Conservation (phyloP, 139 green algal species). For the Yamagishiella unicocca region DNA sequence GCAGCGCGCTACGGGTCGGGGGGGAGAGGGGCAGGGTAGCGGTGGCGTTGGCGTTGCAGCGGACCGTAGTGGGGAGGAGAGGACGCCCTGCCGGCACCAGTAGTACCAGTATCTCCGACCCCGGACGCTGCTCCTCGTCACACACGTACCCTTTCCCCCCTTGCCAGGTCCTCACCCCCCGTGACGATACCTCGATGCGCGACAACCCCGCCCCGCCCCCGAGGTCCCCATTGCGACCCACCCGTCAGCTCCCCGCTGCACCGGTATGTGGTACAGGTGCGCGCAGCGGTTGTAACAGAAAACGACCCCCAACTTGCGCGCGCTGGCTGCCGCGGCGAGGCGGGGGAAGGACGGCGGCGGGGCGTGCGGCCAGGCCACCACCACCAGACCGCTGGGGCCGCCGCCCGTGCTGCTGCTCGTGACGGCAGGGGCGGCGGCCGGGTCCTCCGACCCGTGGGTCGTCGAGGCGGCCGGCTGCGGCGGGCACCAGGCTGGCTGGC, state of each 20-base stretch:
- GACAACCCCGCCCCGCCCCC: not conserved
- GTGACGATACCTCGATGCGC: too few relatives aligned
- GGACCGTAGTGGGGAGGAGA: not conserved
- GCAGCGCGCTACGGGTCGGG: conserved; percentile 14
- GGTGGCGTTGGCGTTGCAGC: not conserved
- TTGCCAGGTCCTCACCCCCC: too few relatives aligned
- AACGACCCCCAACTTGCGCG: conserved; percentile 82
- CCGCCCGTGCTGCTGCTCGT: not conserved
- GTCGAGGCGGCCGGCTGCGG: not conserved
- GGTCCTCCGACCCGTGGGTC: not conserved
- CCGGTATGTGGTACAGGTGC: conserved; percentile 63
- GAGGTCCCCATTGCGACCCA: not conserved
- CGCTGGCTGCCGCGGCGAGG: not conserved
- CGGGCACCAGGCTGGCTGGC: conserved; percentile 35
- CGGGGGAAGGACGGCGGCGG: conserved; percentile 4
- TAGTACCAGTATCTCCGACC: too few relatives aligned
- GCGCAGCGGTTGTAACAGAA: conserved; percentile 93
- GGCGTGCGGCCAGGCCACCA: conserved; percentile 83
- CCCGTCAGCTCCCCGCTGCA: conserved; percentile 21
- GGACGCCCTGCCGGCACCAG: too few relatives aligned
- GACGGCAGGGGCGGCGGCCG: not conserved
- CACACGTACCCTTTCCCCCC: too few relatives aligned
- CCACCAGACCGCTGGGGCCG: conserved; percentile 65
- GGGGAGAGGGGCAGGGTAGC: not conserved
- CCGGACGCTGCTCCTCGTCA: too few relatives aligned